Evolutionary conservation across 306 rosid species (phyloP).

Genomic region (Glycine latifolia): DNA sequence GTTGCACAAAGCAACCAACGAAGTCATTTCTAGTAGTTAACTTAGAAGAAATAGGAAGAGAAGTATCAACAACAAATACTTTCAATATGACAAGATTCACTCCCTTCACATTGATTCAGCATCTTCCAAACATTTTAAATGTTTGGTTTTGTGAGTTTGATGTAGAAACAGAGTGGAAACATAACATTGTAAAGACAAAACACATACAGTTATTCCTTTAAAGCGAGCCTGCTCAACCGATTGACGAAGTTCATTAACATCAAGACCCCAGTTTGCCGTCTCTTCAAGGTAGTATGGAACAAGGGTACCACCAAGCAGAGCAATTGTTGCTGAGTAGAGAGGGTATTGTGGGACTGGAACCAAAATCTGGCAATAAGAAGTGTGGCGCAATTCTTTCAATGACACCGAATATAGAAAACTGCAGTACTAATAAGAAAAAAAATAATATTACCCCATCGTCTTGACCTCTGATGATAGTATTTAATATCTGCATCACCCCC

Average conservation of each 20-base stretch:
- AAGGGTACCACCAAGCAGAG: conserved; percentile 89
- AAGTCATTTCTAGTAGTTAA: conserved; percentile 37
- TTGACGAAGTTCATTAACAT: conserved; percentile 72
- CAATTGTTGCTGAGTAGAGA: conserved; percentile 93
- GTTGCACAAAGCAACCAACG: conserved; percentile 22
- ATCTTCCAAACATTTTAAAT: conserved; percentile 34
- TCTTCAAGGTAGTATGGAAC: conserved; percentile 99
- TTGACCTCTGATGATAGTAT: conserved; percentile 79
- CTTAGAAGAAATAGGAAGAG: conserved; percentile 28
- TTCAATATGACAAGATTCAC: conserved; percentile 37
- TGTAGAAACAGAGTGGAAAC: conserved; percentile 27
- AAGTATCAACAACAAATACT: conserved; percentile 19
- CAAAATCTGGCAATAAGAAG: conserved; percentile 70
- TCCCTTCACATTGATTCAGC: conserved; percentile 10
- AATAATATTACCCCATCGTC: conserved; percentile 86
- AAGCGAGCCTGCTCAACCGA: conserved; percentile 78
- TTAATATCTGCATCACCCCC: conserved; percentile 97
- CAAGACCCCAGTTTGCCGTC: conserved; percentile 98
- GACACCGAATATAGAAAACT: conserved; percentile 29
- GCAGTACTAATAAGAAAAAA: conserved; percentile 6
- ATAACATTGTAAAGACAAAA: conserved; percentile 42
- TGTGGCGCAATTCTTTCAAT: conserved; percentile 37
- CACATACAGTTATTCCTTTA: conserved; percentile 78
- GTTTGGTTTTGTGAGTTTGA: conserved; percentile 31
- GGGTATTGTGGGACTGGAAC: conserved; percentile 99